These are phyloP conservation scores for Tolypocladium tropicale DNA, from an alignment of 2,329 filamentous ascomycete genomes.

Conservation along the genomic window DNA sequence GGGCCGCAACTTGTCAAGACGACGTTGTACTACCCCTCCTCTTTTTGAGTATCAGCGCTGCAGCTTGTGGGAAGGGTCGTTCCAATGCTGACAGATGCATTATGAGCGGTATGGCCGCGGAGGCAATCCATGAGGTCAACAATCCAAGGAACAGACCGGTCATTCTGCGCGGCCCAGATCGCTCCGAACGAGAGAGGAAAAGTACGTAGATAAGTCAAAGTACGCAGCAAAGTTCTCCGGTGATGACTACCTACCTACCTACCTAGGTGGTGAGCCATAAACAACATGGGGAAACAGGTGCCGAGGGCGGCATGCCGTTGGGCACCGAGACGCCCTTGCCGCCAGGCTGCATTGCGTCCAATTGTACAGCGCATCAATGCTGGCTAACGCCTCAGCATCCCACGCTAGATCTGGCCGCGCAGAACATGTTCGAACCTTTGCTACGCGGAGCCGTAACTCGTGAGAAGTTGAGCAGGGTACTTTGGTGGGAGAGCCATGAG, in stretches of 20 bases:
- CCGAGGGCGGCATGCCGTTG: conserved; percentile 28
- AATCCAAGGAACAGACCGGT: no score
- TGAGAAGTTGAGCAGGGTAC: no score
- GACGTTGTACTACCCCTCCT: neutral
- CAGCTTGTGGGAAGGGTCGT: neutral
- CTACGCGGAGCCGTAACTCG: neutral
- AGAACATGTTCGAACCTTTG: neutral
- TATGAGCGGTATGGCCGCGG: neutral
- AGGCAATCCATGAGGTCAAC: neutral
- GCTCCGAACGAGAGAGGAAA: no score
- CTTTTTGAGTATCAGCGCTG: neutral
- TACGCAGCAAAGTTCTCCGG: neutral
- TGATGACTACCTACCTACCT: neutral
- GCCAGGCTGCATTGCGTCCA: conserved; percentile 26
- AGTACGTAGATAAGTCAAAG: no score
- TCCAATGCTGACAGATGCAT: neutral
- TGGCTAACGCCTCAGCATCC: conserved; percentile 17
- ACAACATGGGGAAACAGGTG: neutral
- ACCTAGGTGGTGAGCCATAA: neutral
- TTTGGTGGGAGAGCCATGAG: neutral
- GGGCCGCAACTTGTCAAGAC: neutral
- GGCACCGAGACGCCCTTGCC: conserved; percentile 36
- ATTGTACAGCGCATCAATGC: conserved; percentile 31
- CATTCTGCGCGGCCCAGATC: neutral
- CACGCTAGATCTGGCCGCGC: neutral